A percentile compares a stretch with the other conserved stretches of the same genome.
phyloP scores from a whole-genome alignment of 352 stramenopile genomes.

The Phytopythium oedochilum region DNA sequence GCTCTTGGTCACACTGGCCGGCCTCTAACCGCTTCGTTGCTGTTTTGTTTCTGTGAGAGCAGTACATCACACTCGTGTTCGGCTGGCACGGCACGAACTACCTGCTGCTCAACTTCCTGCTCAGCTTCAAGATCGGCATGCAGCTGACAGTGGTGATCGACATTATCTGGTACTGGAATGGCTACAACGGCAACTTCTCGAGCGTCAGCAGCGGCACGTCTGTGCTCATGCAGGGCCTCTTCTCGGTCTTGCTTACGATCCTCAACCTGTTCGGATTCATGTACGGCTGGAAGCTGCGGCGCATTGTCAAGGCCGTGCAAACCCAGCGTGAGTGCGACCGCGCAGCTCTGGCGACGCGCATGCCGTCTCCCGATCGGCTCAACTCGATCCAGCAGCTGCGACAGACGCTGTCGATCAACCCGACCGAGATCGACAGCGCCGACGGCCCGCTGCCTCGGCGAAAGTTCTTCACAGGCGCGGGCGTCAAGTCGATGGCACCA shows the following conservation, averaged over 20 bases:
- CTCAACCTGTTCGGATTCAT: constrained; percentile 76
- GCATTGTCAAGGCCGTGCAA: constrained; percentile 82
- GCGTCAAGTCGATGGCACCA: constrained; percentile 8
- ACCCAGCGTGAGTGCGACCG: constrained; percentile 78
- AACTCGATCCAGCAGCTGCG: constrained; percentile 40
- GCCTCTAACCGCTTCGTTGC: neutral
- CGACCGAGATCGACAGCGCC: constrained; percentile 36
- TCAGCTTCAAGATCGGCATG: constrained; percentile 90
- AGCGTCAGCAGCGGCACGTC: constrained; percentile 72
- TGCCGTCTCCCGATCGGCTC: constrained; percentile 42
- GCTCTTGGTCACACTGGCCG: neutral
- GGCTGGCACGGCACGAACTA: constrained; percentile 89
- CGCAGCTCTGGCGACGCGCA: constrained; percentile 70
- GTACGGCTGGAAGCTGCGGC: constrained; percentile 86
- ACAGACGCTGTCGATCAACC: constrained; percentile 58
- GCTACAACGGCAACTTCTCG: constrained; percentile 85
- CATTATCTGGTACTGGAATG: constrained; percentile 83
- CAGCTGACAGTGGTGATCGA: constrained; percentile 81
- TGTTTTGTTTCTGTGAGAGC: neutral
- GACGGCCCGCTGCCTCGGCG: constrained; percentile 31
- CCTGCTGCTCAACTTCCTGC: constrained; percentile 77
- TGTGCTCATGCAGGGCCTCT: constrained; percentile 84
- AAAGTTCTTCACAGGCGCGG: constrained; percentile 37
- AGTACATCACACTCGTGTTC: constrained; percentile 84
- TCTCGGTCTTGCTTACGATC: constrained; percentile 74